Evolutionary conservation across 2,329 filamentous ascomycete genomes (phyloP).

Genomic region (Colletotrichum theobromicola): DNA sequence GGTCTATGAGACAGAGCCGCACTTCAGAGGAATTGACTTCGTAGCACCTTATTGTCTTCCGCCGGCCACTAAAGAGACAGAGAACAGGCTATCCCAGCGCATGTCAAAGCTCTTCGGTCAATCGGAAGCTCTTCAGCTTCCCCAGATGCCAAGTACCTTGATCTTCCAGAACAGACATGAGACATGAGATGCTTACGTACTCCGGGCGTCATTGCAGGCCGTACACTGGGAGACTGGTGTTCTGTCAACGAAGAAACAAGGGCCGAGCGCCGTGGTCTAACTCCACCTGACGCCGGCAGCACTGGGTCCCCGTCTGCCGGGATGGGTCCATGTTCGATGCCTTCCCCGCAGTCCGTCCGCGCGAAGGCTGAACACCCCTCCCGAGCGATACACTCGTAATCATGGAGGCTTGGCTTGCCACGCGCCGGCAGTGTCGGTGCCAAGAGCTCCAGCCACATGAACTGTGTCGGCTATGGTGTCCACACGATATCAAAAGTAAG

Average conservation of each 20-base stretch:
- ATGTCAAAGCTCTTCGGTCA: background rate
- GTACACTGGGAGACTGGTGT: background rate
- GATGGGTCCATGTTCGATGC: background rate
- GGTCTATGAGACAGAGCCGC: background rate
- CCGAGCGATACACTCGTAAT: background rate
- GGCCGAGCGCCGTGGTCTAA: slow-evolving; percentile 3
- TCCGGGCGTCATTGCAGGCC: background rate
- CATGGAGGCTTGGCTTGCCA: background rate
- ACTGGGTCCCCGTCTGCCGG: background rate
- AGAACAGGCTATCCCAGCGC: background rate
- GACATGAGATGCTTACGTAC: background rate
- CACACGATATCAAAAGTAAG: background rate
- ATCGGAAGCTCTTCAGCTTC: background rate
- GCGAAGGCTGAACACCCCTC: background rate
- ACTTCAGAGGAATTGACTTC: background rate
- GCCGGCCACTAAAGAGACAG: background rate
- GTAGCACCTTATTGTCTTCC: background rate
- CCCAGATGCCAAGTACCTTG: background rate
- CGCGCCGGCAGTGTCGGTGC: background rate
- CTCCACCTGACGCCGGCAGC: slow-evolving; percentile 1
- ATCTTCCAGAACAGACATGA: background rate
- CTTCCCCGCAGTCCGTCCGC: slow-evolving; percentile 13
- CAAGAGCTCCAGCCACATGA: background rate
- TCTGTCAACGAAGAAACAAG: background rate
- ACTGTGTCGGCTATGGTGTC: background rate